Percentiles rank a stretch among this genome's conserved stretches.
These are phyloP conservation scores for Terfezia claveryi DNA, from an alignment of 495 filamentous ascomycete species.

Conservation along the genomic window DNA sequence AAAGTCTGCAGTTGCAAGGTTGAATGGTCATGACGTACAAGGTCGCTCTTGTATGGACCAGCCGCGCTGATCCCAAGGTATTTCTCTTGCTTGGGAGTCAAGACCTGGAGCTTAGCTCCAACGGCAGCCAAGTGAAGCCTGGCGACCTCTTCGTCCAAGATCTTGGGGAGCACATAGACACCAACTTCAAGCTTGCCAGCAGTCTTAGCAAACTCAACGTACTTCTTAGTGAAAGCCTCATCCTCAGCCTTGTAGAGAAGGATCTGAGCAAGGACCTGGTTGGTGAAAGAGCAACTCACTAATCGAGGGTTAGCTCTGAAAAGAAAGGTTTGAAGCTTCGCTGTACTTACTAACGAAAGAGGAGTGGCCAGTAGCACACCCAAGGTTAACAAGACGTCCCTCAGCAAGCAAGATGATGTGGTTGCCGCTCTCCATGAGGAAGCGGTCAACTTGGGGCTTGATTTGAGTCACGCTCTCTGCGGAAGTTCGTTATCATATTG, in stretches of 20 bases:
- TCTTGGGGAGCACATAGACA: slow-evolving; percentile 96
- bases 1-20: not conserved
- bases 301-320: slow-evolving; percentile 16
- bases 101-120: slow-evolving; percentile 75
- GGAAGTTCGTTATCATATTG: slow-evolving; percentile 9
- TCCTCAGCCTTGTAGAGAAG: slow-evolving; percentile 90
- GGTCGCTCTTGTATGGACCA: slow-evolving; percentile 64
- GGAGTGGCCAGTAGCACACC: slow-evolving; percentile 96
- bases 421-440: slow-evolving; percentile 75
- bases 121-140: slow-evolving; percentile 75
- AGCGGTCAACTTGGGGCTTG: slow-evolving; percentile 99
- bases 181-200: slow-evolving; percentile 67
- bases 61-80: slow-evolving; percentile 67
- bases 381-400: slow-evolving; percentile 95
- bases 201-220: slow-evolving; percentile 81
- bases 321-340: no score
- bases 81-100: slow-evolving; percentile 71
- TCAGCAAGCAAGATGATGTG: slow-evolving; percentile 97
- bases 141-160: slow-evolving; percentile 94
- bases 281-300: slow-evolving; percentile 98
- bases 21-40: not conserved
- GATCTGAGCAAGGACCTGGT: slow-evolving; percentile 98
- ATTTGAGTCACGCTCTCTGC: slow-evolving; percentile 74
- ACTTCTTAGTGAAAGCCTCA: slow-evolving; percentile 68
- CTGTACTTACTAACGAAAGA: slow-evolving; percentile 49